Evolutionary conservation across 2,329 filamentous ascomycete species (phyloP).

Genomic region (Beauveria caledonica): DNA sequence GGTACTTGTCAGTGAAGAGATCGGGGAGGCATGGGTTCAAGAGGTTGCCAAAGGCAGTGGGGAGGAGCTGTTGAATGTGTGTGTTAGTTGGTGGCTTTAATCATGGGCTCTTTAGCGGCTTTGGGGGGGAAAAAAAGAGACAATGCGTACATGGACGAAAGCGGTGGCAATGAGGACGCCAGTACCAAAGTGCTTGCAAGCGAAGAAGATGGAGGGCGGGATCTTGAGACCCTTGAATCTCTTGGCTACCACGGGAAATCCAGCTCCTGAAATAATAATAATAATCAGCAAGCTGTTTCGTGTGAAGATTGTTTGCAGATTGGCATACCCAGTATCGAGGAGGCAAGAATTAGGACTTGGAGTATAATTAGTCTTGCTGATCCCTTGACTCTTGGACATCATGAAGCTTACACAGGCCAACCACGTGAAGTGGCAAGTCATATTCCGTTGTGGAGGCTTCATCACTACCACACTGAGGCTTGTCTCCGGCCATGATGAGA

Average conservation of each 20-base stretch:
- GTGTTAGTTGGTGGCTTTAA: neutral
- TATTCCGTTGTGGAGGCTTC: conserved; percentile 15
- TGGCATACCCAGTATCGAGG: conserved; percentile 20
- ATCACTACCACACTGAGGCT: conserved; percentile 23
- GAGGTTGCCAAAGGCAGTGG: conserved; percentile 48
- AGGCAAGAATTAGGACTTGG: conserved; percentile 20
- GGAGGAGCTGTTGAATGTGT: conserved; percentile 36
- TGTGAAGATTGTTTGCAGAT: neutral
- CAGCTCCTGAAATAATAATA: conserved; percentile 28
- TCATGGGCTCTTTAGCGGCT: neutral
- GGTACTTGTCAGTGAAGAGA: conserved; percentile 51
- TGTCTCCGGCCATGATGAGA: conserved; percentile 10
- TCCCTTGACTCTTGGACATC: neutral
- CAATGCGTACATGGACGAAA: conserved; percentile 54
- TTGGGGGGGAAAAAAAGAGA: no score
- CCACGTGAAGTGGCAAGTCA: conserved; percentile 21
- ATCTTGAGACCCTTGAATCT: conserved; percentile 52
- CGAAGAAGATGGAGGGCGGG: conserved; percentile 48
- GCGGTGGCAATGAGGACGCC: conserved; percentile 66
- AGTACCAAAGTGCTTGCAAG: conserved; percentile 60
- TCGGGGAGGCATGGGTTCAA: conserved; percentile 48
- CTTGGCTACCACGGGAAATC: conserved; percentile 44
- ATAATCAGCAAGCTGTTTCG: neutral
- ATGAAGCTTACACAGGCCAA: conserved; percentile 22
- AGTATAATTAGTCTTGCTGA: conserved; percentile 9